Evolutionary conservation across 2,329 filamentous ascomycete genomes (phyloP), one percentile per base, ranked within the genome.

Genomic region (Calonectria hongkongensis): DNA sequence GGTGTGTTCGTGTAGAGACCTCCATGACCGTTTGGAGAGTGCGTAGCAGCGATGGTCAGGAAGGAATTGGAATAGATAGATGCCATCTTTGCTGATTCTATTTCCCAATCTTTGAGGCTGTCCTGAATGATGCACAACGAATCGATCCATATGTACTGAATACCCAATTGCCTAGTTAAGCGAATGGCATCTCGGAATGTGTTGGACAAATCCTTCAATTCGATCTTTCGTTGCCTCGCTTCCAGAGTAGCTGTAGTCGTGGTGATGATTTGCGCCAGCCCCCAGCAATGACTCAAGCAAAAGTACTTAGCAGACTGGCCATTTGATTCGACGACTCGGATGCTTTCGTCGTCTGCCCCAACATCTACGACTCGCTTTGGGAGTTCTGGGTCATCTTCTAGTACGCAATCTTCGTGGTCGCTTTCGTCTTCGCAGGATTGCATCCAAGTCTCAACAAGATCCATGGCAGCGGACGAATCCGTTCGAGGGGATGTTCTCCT

Each of bases 41-140:
- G 68, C 4, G 72, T 63, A 1, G 76, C 79, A 1, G 78, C 74
- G 18, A 79, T 67, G 2, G 74, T 76, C 0, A 80, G 33, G 21
- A 72, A 75, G 0, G 75, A 66, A 18, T 73, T 66, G 9, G 71
- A 70, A 50, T 78, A 79, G 13, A 79, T 74, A 45, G 70, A 69
- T 2, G 68, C 69, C 78, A 79, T 79, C 16, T 72, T 74, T 10
- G 74, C 70, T 2, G 71, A 70, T 36, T 79, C 78, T 2, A 30
- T 58, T 36, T 76, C 65, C 75, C 74, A 76, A 54, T 79, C 78
- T 8, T 64, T 25, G 7, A 21, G 27, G 43, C 73, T 69, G 36
- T 78, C 76, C 43, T 79, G 76, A n/a, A 79, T 68, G 30, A 79
- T 79, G 60, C 76, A 77, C 2, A 76, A 51, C 0, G 73, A 73